A percentile compares a stretch with the other conserved stretches of the same genome.
Conservation (phyloP, 2,329 filamentous ascomycete species). For the Curvularia eragrostidis region DNA sequence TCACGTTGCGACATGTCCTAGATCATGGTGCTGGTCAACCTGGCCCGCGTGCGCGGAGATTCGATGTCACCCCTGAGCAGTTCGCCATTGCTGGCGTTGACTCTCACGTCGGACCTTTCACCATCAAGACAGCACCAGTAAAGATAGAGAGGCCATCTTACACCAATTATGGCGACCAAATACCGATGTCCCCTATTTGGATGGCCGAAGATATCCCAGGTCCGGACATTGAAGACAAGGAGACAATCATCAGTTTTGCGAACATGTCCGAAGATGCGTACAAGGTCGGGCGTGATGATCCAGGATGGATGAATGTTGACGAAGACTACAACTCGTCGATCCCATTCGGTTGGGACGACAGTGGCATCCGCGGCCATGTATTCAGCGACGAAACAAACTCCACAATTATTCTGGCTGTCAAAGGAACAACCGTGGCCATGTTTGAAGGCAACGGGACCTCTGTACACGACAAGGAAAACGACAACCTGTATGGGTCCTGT, state of each 20-base stretch:
- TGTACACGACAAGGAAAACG: slow-evolving; percentile 47
- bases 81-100: slow-evolving; percentile 31
- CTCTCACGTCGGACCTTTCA: slow-evolving; percentile 39
- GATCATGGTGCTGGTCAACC: slow-evolving; percentile 46
- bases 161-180: slow-evolving; percentile 28
- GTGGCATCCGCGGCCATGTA: slow-evolving; percentile 46
- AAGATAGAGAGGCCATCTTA: slow-evolving; percentile 40
- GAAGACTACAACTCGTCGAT: slow-evolving; percentile 39
- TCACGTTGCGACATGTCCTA: slow-evolving; percentile 42
- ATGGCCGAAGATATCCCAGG: slow-evolving; percentile 38
- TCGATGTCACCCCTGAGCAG: slow-evolving; percentile 39
- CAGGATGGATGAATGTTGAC: slow-evolving; percentile 46
- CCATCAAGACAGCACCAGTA: slow-evolving; percentile 37
- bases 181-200: slow-evolving; percentile 42
- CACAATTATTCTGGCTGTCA: slow-evolving; percentile 44
- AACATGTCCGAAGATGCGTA: slow-evolving; percentile 49
- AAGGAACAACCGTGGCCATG: slow-evolving; percentile 47
- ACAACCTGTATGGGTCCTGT: slow-evolving; percentile 47
- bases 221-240: slow-evolving; percentile 44
- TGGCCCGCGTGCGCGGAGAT: slow-evolving; percentile 41
- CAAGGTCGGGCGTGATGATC: slow-evolving; percentile 41
- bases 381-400: slow-evolving; percentile 44
- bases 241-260: slow-evolving; percentile 44
- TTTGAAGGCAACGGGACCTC: slow-evolving; percentile 48
- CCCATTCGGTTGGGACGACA: slow-evolving; percentile 49